phyloP scores from a whole-genome alignment of 306 rosid genomes.

The Cicer cuneatum region DNA sequence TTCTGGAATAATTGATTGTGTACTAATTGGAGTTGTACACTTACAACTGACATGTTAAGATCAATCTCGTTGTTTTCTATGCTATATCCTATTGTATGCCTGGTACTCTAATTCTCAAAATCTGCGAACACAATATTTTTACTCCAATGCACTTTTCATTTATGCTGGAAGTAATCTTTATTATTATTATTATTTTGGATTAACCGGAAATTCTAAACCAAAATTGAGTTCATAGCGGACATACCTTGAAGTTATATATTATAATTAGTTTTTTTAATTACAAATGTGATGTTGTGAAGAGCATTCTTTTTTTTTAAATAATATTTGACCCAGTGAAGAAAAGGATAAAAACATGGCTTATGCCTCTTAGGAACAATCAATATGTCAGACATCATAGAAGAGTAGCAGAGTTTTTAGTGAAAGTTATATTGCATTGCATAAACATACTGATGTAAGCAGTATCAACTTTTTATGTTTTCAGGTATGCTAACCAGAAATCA shows the following conservation, averaged over 20 bases:
- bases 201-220: neutral
- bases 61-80: too few species aligned
- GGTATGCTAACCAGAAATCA: constrained; percentile 61
- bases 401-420: neutral
- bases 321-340: constrained; percentile 19
- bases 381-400: neutral
- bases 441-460: constrained; percentile 36
- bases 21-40: neutral
- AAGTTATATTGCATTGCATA: constrained; percentile 30
- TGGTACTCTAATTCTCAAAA: constrained; percentile 22
- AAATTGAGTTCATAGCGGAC: neutral
- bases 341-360: constrained; percentile 23
- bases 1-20: constrained; percentile 13
- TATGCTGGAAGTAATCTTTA: constrained; percentile 3
- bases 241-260: constrained; percentile 13
- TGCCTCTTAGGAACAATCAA: neutral
- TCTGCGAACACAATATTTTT: neutral
- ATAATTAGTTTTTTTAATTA: neutral
- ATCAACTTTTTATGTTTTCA: constrained; percentile 45
- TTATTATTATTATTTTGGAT: neutral
- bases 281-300: constrained; percentile 16
- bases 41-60: neutral
- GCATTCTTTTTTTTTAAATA: neutral
- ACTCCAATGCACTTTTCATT: constrained; percentile 16
- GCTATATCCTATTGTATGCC: neutral